Base-by-base conservation (phyloP, 176 grass and related monocot species). In the Typha latifolia region DNA sequence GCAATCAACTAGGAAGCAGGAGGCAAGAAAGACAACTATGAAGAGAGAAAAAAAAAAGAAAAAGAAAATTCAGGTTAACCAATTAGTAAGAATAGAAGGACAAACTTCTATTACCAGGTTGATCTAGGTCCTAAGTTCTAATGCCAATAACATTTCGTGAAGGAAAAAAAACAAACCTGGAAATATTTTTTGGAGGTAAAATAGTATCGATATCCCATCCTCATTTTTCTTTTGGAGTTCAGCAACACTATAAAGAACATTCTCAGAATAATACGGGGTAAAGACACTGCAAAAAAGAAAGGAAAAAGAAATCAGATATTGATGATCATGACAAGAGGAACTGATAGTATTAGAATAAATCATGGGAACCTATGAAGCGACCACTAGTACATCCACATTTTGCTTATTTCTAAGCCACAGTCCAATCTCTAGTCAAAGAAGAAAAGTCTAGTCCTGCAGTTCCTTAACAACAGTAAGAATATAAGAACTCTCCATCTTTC, bases 141-240 rank as follows among this genome's bases (percentile, higher is more conserved):
- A 12, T 19, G 53, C 16, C 16, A 59, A 14, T 59, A 59, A 59
- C 16, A 19, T 16, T 59, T 59, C 53, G 22, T 59, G 14, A 53
- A 21, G 1, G 13, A 48, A 61, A 47, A 47, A 72, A 67, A 63
- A 67, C 67, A 74, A 34, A 96, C 91, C 91, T 83, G 91, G 91
- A 80, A 83, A 96, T 71, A 96, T 96, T 64, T 96, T 91, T 68
- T 96, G 91, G 52, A 96, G 91, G 81, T 96, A 96, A 73, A 96
- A 96, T 19, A 96, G 67, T 66, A 72, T 85, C 66, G 77, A 88
- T 91, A 96, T 91, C 49, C 87, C 91, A 86, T 96, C 87, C 79
- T 96, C 91, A 43, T 96, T 96, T 82, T 83, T 91, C 62, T 84
- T 83, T 63, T 88, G 80, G 14, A 96, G 91, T 81, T 96, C 91